Evolutionary conservation across 768 basidiomycete species (phyloP).

Genomic region (Hebeloma cylindrosporum): DNA sequence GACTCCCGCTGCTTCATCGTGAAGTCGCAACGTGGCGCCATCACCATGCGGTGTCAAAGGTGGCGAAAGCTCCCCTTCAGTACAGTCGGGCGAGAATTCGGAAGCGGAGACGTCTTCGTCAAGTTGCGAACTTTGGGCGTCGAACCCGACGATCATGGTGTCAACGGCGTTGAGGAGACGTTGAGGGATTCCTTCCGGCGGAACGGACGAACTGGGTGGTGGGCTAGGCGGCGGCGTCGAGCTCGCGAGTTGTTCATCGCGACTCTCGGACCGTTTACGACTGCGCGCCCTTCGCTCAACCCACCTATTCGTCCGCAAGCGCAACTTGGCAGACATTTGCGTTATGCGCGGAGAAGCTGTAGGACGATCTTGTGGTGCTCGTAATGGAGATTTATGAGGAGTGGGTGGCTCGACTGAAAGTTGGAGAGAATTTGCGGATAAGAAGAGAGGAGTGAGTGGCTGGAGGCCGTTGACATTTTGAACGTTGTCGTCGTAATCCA

Average conservation of each 20-base stretch:
- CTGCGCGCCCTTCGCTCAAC: slow-evolving; percentile 44
- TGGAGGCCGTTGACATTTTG: not conserved
- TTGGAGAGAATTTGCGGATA: slow-evolving; percentile 25
- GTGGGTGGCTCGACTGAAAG: slow-evolving; percentile 46
- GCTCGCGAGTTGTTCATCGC: not conserved
- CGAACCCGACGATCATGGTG: slow-evolving; percentile 37
- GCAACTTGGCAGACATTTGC: slow-evolving; percentile 51
- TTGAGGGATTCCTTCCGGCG: slow-evolving; percentile 29
- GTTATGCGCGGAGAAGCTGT: slow-evolving; percentile 37
- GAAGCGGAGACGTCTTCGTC: too few species aligned
- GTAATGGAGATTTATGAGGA: slow-evolving; percentile 29
- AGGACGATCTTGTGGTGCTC: too few species aligned
- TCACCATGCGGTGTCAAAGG: too few species aligned
- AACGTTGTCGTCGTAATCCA: slow-evolving; percentile 1
- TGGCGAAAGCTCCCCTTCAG: not conserved
- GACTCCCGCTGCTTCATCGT: slow-evolving; percentile 16
- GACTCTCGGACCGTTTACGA: not conserved
- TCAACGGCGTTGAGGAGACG: slow-evolving; percentile 46
- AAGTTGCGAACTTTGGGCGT: too few species aligned
- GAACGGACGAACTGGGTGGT: not conserved
- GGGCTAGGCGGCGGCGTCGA: not conserved
- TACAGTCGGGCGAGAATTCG: too few species aligned
- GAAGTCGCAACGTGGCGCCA: not conserved
- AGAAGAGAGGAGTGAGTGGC: slow-evolving; percentile 3
- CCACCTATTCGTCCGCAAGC: slow-evolving; percentile 60